Conservation (phyloP, 352 stramenopile species). For the Phytophthora sp. region DNA sequence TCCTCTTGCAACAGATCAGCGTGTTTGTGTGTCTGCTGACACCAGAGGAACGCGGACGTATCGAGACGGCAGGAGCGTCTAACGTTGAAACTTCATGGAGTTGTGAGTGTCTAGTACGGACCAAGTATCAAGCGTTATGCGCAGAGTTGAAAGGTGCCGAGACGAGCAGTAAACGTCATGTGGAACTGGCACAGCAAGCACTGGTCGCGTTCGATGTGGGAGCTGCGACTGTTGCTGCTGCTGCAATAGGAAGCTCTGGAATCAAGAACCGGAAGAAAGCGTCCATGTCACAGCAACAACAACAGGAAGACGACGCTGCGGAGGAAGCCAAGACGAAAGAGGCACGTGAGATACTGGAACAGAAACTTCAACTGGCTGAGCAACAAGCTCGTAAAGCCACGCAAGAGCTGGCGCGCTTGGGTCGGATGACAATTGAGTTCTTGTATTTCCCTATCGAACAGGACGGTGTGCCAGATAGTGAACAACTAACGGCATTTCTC, state of each 20-base stretch:
- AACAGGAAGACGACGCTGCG: conserved; percentile 21
- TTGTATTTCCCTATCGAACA: conserved; percentile 60
- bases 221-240: conserved; percentile 9
- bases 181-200: conserved; percentile 48
- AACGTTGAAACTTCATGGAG: conserved; percentile 35
- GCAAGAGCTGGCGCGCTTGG: conserved; percentile 37
- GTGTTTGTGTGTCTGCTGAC: conserved; percentile 73
- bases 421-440: conserved; percentile 56
- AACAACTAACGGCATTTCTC: conserved; percentile 41
- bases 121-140: conserved; percentile 50
- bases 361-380: conserved; percentile 56
- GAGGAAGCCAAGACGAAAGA: conserved; percentile 21
- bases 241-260: conserved; percentile 19
- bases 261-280: conserved; percentile 4
- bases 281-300: conserved; percentile 16
- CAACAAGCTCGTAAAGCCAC: conserved; percentile 52
- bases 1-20: conserved; percentile 68
- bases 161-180: conserved; percentile 45
- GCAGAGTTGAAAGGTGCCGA: conserved; percentile 47
- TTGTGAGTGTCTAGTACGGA: conserved; percentile 59
- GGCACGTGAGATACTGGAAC: conserved; percentile 39
- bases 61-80: conserved; percentile 13
- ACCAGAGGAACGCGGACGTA: conserved; percentile 41
- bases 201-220: conserved; percentile 31
- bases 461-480: conserved; percentile 41